Evolutionary conservation across 2,329 filamentous ascomycete species (phyloP).

Genomic region (Fusarium succisae): DNA sequence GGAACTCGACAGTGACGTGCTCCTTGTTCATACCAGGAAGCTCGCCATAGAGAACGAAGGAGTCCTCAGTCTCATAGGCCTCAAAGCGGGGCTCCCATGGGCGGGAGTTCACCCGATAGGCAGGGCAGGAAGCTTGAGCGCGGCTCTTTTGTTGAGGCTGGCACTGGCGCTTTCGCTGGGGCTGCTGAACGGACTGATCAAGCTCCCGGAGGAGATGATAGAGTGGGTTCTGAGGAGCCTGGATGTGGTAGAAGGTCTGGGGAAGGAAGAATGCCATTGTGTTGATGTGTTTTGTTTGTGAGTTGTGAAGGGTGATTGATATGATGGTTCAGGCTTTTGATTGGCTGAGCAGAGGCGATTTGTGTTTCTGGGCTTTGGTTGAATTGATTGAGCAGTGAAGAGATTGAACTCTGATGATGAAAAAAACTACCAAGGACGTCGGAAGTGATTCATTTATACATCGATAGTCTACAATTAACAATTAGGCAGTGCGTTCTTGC

Average conservation of each 20-base stretch:
- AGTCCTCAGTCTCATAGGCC: constrained; percentile 51
- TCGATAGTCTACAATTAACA: accelerated
- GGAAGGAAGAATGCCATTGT: constrained; percentile 26
- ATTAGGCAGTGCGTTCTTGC: background rate
- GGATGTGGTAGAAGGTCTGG: constrained; percentile 9
- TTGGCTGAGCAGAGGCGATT: background rate
- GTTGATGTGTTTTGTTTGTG: background rate
- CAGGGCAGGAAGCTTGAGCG: constrained; percentile 36
- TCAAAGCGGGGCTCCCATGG: constrained; percentile 17
- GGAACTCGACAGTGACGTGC: constrained; percentile 78
- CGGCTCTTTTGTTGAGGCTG: constrained; percentile 8
- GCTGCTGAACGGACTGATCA: constrained; percentile 18
- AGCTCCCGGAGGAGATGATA: constrained; percentile 13
- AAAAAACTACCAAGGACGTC: background rate
- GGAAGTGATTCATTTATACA: constrained; percentile 1
- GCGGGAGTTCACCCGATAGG: background rate
- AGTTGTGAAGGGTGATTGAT: background rate
- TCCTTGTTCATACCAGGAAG: constrained; percentile 77
- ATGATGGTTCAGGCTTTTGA: background rate
- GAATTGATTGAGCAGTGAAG: background rate
- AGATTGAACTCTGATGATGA: background rate
- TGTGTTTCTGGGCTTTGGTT: background rate
- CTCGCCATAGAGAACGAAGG: constrained; percentile 80
- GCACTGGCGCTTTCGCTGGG: constrained; percentile 20
- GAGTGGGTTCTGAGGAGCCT: constrained; percentile 17